phyloP scores from a whole-genome alignment of 176 grass and related monocot species.

The Hordeum marinum region DNA sequence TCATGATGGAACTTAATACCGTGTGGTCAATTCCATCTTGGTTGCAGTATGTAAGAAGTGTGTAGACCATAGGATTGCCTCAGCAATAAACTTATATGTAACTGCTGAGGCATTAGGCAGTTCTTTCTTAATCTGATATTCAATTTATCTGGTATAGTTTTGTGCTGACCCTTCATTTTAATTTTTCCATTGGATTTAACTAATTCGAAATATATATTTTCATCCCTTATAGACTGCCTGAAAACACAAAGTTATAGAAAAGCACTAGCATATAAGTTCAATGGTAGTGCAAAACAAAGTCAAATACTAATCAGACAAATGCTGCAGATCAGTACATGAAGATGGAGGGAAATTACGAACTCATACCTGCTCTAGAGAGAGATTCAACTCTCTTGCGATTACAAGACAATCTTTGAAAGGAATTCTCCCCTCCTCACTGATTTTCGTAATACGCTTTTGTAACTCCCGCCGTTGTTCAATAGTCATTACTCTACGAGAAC shows the following conservation, averaged over 20 bases:
- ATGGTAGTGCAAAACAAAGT: not conserved
- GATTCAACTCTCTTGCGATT: constrained; percentile 85
- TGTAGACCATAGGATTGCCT: not conserved
- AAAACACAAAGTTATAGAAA: not conserved
- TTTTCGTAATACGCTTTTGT: constrained; percentile 47
- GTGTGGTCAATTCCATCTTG: not conserved
- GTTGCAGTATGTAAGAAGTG: not conserved
- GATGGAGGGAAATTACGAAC: constrained; percentile 7
- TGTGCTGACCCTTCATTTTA: not conserved
- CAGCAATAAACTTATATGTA: not conserved
- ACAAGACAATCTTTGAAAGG: constrained; percentile 72
- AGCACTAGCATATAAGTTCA: not conserved
- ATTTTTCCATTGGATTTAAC: not conserved
- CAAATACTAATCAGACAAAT: not conserved
- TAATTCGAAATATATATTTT: not conserved
- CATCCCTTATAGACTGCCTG: not conserved
- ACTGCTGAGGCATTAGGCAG: not conserved
- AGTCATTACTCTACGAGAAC: constrained; percentile 86
- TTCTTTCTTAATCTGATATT: not conserved
- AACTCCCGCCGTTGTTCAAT: constrained; percentile 71
- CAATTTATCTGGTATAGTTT: not conserved
- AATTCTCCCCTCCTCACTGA: constrained; percentile 61
- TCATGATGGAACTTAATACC: not conserved
- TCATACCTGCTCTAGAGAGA: constrained; percentile 82
- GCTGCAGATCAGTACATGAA: constrained; percentile 6